Evolutionary conservation across 306 rosid genomes (phyloP).

Genomic region (Senna siamea): DNA sequence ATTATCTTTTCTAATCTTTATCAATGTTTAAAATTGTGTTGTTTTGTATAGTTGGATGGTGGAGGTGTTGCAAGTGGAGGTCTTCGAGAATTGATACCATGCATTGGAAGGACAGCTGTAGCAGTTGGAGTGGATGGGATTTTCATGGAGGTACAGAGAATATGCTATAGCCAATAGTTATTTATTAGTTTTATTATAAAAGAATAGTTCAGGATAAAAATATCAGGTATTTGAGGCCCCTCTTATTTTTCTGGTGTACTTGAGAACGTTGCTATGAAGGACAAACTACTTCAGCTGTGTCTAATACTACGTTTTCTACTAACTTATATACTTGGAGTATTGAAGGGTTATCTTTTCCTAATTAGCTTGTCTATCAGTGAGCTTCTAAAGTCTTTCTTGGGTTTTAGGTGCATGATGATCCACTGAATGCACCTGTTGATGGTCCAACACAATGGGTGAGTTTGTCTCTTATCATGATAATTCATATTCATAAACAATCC

Average conservation of each 20-base stretch:
- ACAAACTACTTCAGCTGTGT: neutral
- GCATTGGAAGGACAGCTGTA: slow-evolving; percentile 94
- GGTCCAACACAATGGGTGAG: slow-evolving; percentile 99
- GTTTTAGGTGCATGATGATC: slow-evolving; percentile 92
- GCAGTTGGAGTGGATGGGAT: slow-evolving; percentile 98
- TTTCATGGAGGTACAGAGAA: slow-evolving; percentile 84
- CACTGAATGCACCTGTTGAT: slow-evolving; percentile 90
- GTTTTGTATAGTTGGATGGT: slow-evolving; percentile 74
- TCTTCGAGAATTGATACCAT: slow-evolving; percentile 92
- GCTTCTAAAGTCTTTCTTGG: slow-evolving; percentile 39
- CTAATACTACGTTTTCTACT: too few species aligned
- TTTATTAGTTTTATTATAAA: slow-evolving; percentile 15
- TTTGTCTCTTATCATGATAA: slow-evolving; percentile 20
- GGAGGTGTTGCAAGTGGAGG: slow-evolving; percentile 99
- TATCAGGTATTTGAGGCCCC: neutral
- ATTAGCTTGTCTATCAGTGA: slow-evolving; percentile 27
- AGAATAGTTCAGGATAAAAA: slow-evolving; percentile 14
- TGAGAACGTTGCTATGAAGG: neutral
- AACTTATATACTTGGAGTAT: neutral
- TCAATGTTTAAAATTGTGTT: slow-evolving; percentile 38
- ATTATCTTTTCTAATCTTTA: slow-evolving; percentile 1
- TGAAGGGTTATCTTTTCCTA: slow-evolving; percentile 11
- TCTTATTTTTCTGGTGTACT: neutral
- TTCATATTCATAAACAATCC: slow-evolving; percentile 25
- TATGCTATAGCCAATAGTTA: slow-evolving; percentile 17